A percentile compares a stretch with the other conserved stretches of the same genome.
Conservation (phyloP, 2,329 filamentous ascomycete species). For the Pseudocercospora fuligena region DNA sequence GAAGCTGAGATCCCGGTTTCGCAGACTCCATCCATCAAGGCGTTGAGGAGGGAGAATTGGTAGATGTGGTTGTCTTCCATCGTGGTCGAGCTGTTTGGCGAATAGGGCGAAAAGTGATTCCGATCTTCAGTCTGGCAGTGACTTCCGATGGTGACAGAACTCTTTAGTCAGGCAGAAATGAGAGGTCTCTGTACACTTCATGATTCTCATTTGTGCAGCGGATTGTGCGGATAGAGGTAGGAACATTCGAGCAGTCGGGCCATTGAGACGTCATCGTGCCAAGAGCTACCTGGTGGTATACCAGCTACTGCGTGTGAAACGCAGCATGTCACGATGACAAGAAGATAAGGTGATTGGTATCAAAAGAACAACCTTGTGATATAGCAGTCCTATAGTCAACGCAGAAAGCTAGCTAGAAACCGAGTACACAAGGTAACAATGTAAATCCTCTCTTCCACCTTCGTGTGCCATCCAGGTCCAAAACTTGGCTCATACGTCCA, state of each 20-base stretch:
- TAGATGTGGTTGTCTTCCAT: conserved; percentile 49
- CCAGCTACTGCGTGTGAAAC: neutral
- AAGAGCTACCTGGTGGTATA: neutral
- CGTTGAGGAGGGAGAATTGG: conserved; percentile 51
- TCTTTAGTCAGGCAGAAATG: neutral
- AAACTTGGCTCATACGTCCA: conserved; percentile 1
- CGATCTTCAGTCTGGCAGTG: neutral
- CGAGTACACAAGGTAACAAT: conserved; percentile 14
- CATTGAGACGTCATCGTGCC: conserved; percentile 1
- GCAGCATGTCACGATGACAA: neutral
- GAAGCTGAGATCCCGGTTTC: conserved; percentile 54
- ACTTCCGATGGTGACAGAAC: neutral
- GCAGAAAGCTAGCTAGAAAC: conserved; percentile 4
- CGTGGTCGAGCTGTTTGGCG: neutral
- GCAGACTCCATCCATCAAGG: conserved; percentile 52
- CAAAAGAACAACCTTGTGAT: neutral
- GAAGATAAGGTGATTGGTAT: neutral
- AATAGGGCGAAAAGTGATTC: neutral
- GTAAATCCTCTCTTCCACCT: conserved; percentile 9
- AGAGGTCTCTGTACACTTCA: neutral
- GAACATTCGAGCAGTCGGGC: neutral
- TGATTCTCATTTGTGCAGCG: neutral
- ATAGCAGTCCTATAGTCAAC: conserved; percentile 1
- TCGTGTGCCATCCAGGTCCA: conserved; percentile 7
- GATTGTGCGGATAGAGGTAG: neutral